These are phyloP conservation scores for Volutella citrinella DNA, from an alignment of 2,329 filamentous ascomycete genomes.

Conservation along the genomic window DNA sequence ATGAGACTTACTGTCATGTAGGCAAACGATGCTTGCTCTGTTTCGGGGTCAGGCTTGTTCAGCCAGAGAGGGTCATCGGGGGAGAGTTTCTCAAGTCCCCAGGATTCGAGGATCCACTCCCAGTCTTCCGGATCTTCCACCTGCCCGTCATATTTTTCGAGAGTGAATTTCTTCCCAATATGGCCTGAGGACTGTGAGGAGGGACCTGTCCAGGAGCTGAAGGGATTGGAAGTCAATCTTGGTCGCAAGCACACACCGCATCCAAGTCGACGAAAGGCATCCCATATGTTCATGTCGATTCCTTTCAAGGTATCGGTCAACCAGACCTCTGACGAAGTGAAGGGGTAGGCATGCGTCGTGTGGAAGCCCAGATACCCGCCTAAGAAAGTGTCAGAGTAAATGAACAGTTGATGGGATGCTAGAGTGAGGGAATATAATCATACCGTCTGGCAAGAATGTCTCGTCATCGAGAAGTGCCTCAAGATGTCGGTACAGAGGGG, in stretches of 20 bases:
- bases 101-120: neutral
- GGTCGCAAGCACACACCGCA: slow-evolving; percentile 3
- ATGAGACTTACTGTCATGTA: slow-evolving; percentile 1
- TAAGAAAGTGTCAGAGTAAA: neutral
- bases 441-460: slow-evolving; percentile 3
- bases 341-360: slow-evolving; percentile 1
- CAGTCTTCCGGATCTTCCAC: neutral
- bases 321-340: neutral
- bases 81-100: slow-evolving; percentile 3
- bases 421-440: neutral
- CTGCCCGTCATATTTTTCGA: neutral
- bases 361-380: slow-evolving; percentile 4
- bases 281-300: slow-evolving; percentile 3
- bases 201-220: neutral
- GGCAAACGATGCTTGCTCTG: slow-evolving; percentile 1
- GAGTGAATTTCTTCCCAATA: slow-evolving; percentile 1
- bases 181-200: too few relatives aligned
- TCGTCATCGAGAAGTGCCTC: neutral
- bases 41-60: neutral
- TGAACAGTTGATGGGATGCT: neutral
- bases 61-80: slow-evolving; percentile 1
- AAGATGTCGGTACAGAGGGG: neutral
- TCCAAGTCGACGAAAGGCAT: slow-evolving; percentile 2
- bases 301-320: slow-evolving; percentile 3
- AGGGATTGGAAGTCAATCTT: neutral